Percentiles rank a stretch among this genome's conserved stretches.
Evolutionary conservation across 805 yeast genomes (phyloP).

Genomic region (Kodamaea laetipori): DNA sequence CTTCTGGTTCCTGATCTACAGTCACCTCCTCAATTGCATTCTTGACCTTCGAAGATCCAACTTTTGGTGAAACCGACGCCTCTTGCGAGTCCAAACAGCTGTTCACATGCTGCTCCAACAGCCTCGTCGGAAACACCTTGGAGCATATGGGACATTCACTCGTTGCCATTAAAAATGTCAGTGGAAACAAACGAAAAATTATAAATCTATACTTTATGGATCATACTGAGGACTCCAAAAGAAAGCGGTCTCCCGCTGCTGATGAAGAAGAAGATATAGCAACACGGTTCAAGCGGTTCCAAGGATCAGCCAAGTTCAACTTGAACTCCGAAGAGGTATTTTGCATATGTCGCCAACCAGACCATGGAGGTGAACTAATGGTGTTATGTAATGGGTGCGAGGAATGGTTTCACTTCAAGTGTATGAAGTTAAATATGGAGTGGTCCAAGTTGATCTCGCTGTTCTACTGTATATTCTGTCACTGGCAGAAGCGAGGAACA

Average conservation of each 20-base stretch:
- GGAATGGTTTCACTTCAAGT: conserved; percentile 89
- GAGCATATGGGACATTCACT: conserved; percentile 40
- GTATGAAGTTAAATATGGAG: conserved; percentile 60
- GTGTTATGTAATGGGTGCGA: conserved; percentile 95
- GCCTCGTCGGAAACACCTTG: conserved; percentile 22
- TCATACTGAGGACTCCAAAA: background rate
- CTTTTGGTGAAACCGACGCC: conserved; percentile 19
- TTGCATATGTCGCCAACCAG: conserved; percentile 79
- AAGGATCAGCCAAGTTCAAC: conserved; percentile 42
- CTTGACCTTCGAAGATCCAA: conserved; percentile 1
- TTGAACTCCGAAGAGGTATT: conserved; percentile 62
- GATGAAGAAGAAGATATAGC: conserved; percentile 27
- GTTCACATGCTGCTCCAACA: conserved; percentile 44
- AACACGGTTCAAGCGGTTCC: conserved; percentile 40
- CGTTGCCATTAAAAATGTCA: background rate
- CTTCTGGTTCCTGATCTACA: conserved; percentile 9
- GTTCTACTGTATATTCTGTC: conserved; percentile 76
- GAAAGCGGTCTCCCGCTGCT: conserved; percentile 4
- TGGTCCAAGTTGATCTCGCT: conserved; percentile 59
- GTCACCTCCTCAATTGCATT: conserved; percentile 7
- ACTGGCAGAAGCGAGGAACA: conserved; percentile 49
- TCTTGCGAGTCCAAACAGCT: conserved; percentile 34
- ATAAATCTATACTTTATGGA: background rate
- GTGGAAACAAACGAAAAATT: background rate
- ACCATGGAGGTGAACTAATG: conserved; percentile 77